Evolutionary conservation across 768 basidiomycete genomes (phyloP).

Genomic region (Melanogaster broomeanus): DNA sequence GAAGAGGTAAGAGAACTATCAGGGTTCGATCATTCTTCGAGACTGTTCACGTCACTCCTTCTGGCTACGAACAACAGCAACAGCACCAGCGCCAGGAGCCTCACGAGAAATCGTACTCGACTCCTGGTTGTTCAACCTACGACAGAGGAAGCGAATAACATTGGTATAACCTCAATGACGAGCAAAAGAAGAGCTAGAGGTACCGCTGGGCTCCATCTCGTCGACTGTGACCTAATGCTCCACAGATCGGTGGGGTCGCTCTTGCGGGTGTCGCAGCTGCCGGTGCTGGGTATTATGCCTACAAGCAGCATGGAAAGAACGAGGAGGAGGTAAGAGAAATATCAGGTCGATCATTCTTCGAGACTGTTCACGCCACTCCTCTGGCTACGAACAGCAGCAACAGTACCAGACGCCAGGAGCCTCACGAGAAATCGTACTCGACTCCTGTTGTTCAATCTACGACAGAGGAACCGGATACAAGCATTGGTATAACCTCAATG

Average conservation of each 20-base stretch:
- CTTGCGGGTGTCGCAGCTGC: slow-evolving; percentile 54
- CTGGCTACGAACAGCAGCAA: slow-evolving; percentile 25
- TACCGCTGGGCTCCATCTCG: slow-evolving; percentile 18
- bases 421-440: slow-evolving; percentile 19
- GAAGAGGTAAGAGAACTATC: slow-evolving; percentile 49
- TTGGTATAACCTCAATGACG: slow-evolving; percentile 57
- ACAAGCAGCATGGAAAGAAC: slow-evolving; percentile 56
- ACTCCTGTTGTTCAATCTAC: slow-evolving; percentile 20
- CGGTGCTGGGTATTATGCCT: slow-evolving; percentile 52
- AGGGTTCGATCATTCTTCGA: neutral
- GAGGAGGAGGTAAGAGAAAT: too few relatives aligned
- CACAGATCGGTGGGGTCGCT: slow-evolving; percentile 66
- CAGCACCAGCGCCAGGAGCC: slow-evolving; percentile 29
- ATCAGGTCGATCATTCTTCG: too few relatives aligned
- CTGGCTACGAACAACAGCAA: slow-evolving; percentile 25
- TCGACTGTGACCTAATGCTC: slow-evolving; percentile 5
- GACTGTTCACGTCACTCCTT: neutral
- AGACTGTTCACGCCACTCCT: too few relatives aligned
- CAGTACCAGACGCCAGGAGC: slow-evolving; percentile 30
- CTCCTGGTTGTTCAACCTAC: slow-evolving; percentile 20
- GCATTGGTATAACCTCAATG: slow-evolving; percentile 57
- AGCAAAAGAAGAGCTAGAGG: slow-evolving; percentile 63
- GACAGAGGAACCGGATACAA: slow-evolving; percentile 51
- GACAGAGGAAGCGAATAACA: slow-evolving; percentile 52
- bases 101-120: slow-evolving; percentile 19